A percentile compares a stretch with the other conserved stretches of the same genome.
Conservation (phyloP, 1,139 yeast species). For the Candida sp. region DNA sequence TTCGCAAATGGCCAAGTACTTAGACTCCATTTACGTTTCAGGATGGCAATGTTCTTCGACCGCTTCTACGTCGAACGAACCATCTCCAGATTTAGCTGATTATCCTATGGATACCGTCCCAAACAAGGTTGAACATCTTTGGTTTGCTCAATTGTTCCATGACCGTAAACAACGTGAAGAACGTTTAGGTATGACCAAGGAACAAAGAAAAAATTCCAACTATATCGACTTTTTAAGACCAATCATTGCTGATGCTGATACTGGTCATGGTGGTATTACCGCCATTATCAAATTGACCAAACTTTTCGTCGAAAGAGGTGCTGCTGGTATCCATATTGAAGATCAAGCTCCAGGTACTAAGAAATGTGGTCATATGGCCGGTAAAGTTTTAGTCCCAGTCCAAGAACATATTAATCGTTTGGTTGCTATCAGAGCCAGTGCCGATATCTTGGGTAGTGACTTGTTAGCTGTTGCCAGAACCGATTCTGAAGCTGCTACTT, state of each 20-base stretch:
- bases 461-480: constrained; percentile 91
- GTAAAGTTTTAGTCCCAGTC: constrained; percentile 95
- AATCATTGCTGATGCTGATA: constrained; percentile 95
- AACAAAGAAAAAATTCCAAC: constrained; percentile 60
- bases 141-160: constrained; percentile 96
- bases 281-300: constrained; percentile 95
- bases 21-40: constrained; percentile 89
- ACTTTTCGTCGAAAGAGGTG: constrained; percentile 97
- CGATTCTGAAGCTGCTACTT: constrained; percentile 96
- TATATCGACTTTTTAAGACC: constrained; percentile 88
- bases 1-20: constrained; percentile 93
- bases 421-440: constrained; percentile 92
- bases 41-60: constrained; percentile 99
- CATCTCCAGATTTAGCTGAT: constrained; percentile 97
- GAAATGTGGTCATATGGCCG: constrained; percentile 99
- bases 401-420: constrained; percentile 95
- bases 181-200: constrained; percentile 57
- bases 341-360: constrained; percentile 99
- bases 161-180: constrained; percentile 96
- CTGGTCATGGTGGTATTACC: constrained; percentile 98
- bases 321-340: constrained; percentile 98
- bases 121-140: constrained; percentile 94
- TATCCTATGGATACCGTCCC: constrained; percentile 99
- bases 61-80: constrained; percentile 96
- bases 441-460: constrained; percentile 89